phyloP scores from a whole-genome alignment of 768 basidiomycete genomes.

The Suillus brevipes region DNA sequence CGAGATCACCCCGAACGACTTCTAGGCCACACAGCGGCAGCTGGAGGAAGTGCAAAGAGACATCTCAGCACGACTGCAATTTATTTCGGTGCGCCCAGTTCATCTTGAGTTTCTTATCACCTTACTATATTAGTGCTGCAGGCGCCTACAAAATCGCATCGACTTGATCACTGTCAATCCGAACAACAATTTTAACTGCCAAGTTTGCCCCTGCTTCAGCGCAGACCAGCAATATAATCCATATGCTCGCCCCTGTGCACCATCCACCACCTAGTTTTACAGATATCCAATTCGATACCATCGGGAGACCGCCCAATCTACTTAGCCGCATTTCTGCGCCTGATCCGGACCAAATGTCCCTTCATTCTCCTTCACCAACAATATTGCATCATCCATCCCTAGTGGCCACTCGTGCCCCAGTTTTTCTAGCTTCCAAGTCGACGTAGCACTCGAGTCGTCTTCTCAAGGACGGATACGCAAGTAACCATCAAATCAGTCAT shows the following conservation, averaged over 20 bases:
- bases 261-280: slow-evolving; percentile 28
- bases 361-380: slow-evolving; percentile 30
- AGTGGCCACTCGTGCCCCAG: neutral
- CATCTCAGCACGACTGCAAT: neutral
- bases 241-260: slow-evolving; percentile 16
- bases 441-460: neutral
- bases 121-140: neutral
- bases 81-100: neutral
- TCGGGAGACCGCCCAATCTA: slow-evolving; percentile 54
- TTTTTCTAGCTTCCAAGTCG: neutral
- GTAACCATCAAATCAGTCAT: slow-evolving; percentile 10
- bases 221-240: slow-evolving; percentile 2
- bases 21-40: slow-evolving; percentile 52
- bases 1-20: slow-evolving; percentile 78
- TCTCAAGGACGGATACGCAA: neutral
- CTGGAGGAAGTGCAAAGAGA: too few relatives aligned
- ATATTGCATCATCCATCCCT: slow-evolving; percentile 14
- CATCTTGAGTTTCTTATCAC: neutral
- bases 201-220: neutral
- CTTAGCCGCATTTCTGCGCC: slow-evolving; percentile 49
- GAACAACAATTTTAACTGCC: slow-evolving; percentile 8
- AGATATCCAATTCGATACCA: slow-evolving; percentile 50
- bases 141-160: neutral
- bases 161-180: neutral
- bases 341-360: slow-evolving; percentile 24